phyloP scores from a whole-genome alignment of 1,139 yeast species.

The Wickerhamiella pararugosa region DNA sequence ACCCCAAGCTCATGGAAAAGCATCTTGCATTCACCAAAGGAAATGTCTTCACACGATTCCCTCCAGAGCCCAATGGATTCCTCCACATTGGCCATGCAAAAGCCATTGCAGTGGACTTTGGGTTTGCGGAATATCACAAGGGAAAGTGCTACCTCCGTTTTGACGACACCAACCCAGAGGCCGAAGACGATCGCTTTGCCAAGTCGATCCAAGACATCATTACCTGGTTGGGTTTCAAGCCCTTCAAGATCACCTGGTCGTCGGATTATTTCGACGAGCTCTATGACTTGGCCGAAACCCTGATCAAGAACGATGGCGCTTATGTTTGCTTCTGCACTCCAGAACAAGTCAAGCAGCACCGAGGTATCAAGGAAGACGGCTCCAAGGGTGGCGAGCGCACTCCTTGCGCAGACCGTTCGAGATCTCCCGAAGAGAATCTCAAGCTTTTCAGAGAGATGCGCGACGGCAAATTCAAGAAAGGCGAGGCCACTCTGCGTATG shows the following conservation, averaged over 20 bases:
- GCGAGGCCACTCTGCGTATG: conserved; percentile 93
- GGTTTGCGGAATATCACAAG: conserved; percentile 70
- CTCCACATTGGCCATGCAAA: conserved; percentile 96
- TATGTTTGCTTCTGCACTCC: conserved; percentile 91
- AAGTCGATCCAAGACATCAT: conserved; percentile 73
- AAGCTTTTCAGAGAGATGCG: conserved; percentile 78
- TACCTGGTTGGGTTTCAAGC: conserved; percentile 83
- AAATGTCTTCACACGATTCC: conserved; percentile 82
- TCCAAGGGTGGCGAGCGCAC: conserved; percentile 83
- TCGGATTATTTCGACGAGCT: conserved; percentile 87
- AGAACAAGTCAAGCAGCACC: conserved; percentile 74
- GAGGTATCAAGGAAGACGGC: conserved; percentile 80
- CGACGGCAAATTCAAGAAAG: conserved; percentile 74
- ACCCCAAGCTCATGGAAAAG: conserved; percentile 66
- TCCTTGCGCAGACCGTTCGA: conserved; percentile 63
- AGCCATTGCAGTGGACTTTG: conserved; percentile 94
- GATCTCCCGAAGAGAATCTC: conserved; percentile 59
- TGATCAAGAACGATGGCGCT: conserved; percentile 56
- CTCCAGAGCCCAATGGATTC: conserved; percentile 97
- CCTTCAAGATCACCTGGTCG: conserved; percentile 89
- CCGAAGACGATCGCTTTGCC: conserved; percentile 88
- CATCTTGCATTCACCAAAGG: conserved; percentile 72
- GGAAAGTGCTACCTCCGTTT: conserved; percentile 87
- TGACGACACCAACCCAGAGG: conserved; percentile 98
- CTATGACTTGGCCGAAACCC: conserved; percentile 71